These are phyloP conservation scores for Trichophyton schoenleinii DNA, from an alignment of 2,329 filamentous ascomycete genomes.

Conservation along the genomic window DNA sequence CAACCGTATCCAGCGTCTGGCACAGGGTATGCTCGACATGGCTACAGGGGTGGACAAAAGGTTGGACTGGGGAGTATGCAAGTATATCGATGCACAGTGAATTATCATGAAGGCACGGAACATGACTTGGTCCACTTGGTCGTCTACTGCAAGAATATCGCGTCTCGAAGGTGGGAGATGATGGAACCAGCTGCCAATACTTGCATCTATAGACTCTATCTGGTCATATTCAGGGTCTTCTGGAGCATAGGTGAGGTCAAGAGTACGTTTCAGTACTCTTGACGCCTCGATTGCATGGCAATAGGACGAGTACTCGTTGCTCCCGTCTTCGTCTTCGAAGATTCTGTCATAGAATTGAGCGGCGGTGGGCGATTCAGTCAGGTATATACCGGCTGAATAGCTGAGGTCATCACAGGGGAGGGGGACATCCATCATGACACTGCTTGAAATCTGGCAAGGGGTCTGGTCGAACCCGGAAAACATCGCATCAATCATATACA, in stretches of 20 bases:
- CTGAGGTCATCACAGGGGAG: conserved; percentile 76
- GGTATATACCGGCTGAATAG: conserved; percentile 41
- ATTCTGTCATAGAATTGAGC: conserved; percentile 64
- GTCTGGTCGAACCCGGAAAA: conserved; percentile 55
- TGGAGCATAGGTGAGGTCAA: conserved; percentile 34
- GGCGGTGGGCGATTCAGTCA: conserved; percentile 47
- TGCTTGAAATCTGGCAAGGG: conserved; percentile 50
- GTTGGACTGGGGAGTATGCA: conserved; percentile 69
- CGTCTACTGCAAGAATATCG: conserved; percentile 55
- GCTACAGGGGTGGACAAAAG: conserved; percentile 44
- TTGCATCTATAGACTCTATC: conserved; percentile 47
- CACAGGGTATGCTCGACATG: conserved; percentile 38
- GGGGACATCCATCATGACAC: conserved; percentile 54
- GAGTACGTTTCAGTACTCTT: conserved; percentile 64
- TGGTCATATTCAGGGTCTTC: conserved; percentile 38
- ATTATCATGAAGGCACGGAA: conserved; percentile 82
- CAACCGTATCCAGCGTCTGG: conserved; percentile 27
- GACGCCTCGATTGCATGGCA: conserved; percentile 72
- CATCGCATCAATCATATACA: conserved; percentile 73
- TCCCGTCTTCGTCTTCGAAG: conserved; percentile 54
- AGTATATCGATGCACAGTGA: conserved; percentile 51
- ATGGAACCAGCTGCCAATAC: conserved; percentile 61
- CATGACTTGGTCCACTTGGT: conserved; percentile 73
- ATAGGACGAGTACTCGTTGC: conserved; percentile 64
- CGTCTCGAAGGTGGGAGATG: conserved; percentile 63